These are phyloP conservation scores for Paratinospora sagittata DNA, from an alignment of 164 flowering plant species.

Conservation along the genomic window DNA sequence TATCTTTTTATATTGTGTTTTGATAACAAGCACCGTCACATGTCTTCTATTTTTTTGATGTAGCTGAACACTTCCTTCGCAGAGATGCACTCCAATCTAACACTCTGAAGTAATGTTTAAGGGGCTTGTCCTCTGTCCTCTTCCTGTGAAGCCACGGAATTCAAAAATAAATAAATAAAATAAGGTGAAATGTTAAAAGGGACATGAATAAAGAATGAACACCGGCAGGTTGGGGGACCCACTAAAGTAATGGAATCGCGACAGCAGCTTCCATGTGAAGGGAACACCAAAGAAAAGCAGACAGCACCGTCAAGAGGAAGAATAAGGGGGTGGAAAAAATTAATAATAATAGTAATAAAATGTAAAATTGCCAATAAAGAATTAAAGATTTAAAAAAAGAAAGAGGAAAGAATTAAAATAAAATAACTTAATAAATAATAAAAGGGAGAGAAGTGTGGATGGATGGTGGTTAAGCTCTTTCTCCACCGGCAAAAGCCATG, in stretches of 20 bases:
- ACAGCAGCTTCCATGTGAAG: conserved; percentile 9
- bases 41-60: no score
- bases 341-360: background rate
- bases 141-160: no score
- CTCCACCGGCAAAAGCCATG: conserved; percentile 2
- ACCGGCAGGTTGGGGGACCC: background rate
- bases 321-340: no score
- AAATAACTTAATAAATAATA: no score
- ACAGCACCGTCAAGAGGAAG: background rate
- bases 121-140: no score
- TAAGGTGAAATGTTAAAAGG: background rate
- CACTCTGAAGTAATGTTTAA: no score
- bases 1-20: no score
- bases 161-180: no score
- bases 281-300: background rate
- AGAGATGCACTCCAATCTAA: no score
- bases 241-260: background rate
- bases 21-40: background rate
- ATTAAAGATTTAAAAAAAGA: background rate
- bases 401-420: background rate
- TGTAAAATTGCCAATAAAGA: background rate
- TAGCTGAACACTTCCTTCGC: no score
- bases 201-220: background rate
- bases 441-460: background rate
- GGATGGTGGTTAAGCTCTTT: background rate